Evolutionary conservation across 306 rosid species (phyloP).

Genomic region (Prunus davidiana): DNA sequence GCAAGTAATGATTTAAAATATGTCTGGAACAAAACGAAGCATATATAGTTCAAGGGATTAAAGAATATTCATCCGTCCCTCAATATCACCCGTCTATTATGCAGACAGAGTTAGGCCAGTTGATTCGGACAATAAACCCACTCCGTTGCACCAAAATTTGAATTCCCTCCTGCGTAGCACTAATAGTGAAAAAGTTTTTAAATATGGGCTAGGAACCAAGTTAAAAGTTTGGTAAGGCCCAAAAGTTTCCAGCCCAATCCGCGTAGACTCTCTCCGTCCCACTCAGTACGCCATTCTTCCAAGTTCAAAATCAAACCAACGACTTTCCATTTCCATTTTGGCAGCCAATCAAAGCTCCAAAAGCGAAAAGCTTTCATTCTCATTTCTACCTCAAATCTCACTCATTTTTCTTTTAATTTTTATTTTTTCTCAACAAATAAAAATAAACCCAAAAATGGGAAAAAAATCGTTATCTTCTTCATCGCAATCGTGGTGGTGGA

Average conservation of each 20-base stretch:
- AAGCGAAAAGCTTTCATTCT: neutral
- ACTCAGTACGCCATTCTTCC: neutral
- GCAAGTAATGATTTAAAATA: no score
- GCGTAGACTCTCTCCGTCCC: neutral
- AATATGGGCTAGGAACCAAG: no score
- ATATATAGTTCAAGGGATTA: no score
- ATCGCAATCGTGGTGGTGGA: constrained; percentile 1
- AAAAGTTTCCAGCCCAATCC: neutral
- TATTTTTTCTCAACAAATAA: neutral
- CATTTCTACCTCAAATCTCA: constrained; percentile 4
- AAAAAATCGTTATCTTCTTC: constrained; percentile 29
- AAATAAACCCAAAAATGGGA: constrained; percentile 24
- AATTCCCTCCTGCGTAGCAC: no score
- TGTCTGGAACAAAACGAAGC: no score
- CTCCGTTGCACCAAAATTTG: no score
- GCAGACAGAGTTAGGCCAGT: no score
- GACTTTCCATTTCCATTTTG: neutral
- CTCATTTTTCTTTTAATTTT: neutral
- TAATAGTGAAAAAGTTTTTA: no score
- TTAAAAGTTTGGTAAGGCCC: neutral
- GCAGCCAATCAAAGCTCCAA: neutral
- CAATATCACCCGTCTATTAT: no score
- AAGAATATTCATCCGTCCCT: no score
- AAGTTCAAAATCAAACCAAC: neutral
- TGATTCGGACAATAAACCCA: no score